Conservation (phyloP, 768 basidiomycete genomes). For the Xerocomellus intermedius region DNA sequence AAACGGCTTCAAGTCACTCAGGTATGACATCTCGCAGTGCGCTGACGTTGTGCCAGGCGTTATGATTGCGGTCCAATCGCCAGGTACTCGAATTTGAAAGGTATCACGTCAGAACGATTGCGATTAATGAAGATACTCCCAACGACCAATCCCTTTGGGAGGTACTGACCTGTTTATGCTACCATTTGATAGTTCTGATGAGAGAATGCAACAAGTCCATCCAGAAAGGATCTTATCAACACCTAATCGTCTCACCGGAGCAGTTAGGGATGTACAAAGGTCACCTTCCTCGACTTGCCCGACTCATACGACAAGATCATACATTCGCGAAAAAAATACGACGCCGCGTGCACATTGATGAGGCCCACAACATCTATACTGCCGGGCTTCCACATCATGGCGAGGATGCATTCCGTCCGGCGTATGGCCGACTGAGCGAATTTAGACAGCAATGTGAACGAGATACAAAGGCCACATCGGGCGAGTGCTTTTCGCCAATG, state of each 20-base stretch:
- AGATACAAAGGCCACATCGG: too few relatives aligned
- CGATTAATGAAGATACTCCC: slow-evolving; percentile 10
- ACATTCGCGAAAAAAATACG: background rate
- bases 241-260: slow-evolving; percentile 5
- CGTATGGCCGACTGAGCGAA: background rate
- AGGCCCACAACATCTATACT: slow-evolving; percentile 6
- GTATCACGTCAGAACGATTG: background rate
- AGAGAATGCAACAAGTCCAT: background rate
- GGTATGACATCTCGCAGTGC: background rate
- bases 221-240: background rate
- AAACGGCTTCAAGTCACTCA: background rate
- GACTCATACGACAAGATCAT: background rate
- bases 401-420: background rate
- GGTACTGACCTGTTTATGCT: too few relatives aligned
- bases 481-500: too few relatives aligned
- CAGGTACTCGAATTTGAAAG: background rate
- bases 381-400: slow-evolving; percentile 3
- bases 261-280: slow-evolving; percentile 2
- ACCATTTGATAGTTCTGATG: too few relatives aligned
- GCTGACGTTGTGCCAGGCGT: too few relatives aligned
- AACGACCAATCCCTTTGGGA: background rate
- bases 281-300: background rate
- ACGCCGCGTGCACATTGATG: background rate
- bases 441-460: too few relatives aligned
- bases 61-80: too few relatives aligned